phyloP scores from a whole-genome alignment of 208 protist genomes.

The Leishmania tarentolae region DNA sequence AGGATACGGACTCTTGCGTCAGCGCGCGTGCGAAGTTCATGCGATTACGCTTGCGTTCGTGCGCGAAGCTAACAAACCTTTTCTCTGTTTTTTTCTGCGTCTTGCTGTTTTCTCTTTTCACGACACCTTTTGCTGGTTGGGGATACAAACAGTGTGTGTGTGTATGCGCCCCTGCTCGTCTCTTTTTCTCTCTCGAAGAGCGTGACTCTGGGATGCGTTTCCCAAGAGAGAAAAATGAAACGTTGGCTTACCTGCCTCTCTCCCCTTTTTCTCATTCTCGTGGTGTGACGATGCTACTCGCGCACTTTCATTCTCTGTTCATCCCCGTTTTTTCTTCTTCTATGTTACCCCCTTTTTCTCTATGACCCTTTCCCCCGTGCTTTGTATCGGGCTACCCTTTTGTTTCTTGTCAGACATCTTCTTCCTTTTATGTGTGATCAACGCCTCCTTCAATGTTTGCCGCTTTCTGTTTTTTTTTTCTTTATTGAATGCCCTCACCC shows the following conservation, averaged over 20 bases:
- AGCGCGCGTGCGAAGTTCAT: background rate
- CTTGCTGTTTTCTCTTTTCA: background rate
- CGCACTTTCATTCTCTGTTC: background rate
- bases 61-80: background rate
- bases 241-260: background rate
- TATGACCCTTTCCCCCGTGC: background rate
- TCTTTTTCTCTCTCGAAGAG: background rate
- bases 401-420: background rate
- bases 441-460: constrained; percentile 6
- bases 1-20: background rate
- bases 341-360: background rate
- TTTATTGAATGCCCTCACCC: background rate
- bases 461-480: background rate
- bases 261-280: background rate
- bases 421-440: background rate
- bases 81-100: background rate
- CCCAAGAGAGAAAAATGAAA: background rate
- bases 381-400: background rate
- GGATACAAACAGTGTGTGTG: background rate
- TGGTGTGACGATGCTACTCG: background rate
- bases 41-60: background rate
- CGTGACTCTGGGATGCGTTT: background rate
- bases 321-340: background rate
- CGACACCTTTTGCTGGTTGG: background rate
- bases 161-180: background rate